Evolutionary conservation across 495 filamentous ascomycete species (phyloP).

Genomic region (Darksidea phi): DNA sequence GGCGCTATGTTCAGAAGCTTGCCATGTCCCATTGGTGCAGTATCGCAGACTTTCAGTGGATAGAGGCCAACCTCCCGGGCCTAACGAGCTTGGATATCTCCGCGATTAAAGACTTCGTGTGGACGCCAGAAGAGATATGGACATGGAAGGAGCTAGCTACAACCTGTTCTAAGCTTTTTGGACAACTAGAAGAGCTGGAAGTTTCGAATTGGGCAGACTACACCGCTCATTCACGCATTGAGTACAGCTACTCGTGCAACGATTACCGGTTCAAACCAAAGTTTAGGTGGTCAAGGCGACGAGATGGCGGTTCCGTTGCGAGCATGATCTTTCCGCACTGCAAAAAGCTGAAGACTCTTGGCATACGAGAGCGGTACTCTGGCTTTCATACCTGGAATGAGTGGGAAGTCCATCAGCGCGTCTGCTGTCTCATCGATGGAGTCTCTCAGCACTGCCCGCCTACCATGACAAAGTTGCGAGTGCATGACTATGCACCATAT

Average conservation of each 20-base stretch:
- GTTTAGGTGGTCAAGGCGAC: slow-evolving; percentile 28
- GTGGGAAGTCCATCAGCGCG: slow-evolving; percentile 31
- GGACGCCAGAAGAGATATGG: slow-evolving; percentile 33
- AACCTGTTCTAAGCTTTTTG: slow-evolving; percentile 26
- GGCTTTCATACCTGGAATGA: slow-evolving; percentile 33
- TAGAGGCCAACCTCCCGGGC: slow-evolving; percentile 21
- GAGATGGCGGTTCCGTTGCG: slow-evolving; percentile 30
- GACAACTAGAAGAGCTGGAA: slow-evolving; percentile 26
- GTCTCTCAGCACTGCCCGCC: slow-evolving; percentile 23
- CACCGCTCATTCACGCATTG: slow-evolving; percentile 26
- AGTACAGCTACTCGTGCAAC: slow-evolving; percentile 31
- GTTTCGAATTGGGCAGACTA: slow-evolving; percentile 33
- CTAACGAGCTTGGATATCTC: slow-evolving; percentile 25
- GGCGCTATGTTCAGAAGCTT: slow-evolving; percentile 24
- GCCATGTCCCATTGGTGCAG: slow-evolving; percentile 29
- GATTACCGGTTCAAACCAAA: slow-evolving; percentile 29
- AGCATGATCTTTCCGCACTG: slow-evolving; percentile 30
- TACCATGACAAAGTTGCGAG: slow-evolving; percentile 24
- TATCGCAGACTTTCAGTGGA: slow-evolving; percentile 32
- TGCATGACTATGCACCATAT: slow-evolving; percentile 33
- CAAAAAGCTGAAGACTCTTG: slow-evolving; percentile 27
- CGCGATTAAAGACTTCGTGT: slow-evolving; percentile 33
- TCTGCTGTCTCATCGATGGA: slow-evolving; percentile 30
- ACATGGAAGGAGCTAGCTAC: slow-evolving; percentile 28
- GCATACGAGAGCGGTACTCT: slow-evolving; percentile 23